Evolutionary conservation across 495 filamentous ascomycete genomes (phyloP), one percentile per base, ranked within the genome.

Genomic region (Xylaria nigripes): DNA sequence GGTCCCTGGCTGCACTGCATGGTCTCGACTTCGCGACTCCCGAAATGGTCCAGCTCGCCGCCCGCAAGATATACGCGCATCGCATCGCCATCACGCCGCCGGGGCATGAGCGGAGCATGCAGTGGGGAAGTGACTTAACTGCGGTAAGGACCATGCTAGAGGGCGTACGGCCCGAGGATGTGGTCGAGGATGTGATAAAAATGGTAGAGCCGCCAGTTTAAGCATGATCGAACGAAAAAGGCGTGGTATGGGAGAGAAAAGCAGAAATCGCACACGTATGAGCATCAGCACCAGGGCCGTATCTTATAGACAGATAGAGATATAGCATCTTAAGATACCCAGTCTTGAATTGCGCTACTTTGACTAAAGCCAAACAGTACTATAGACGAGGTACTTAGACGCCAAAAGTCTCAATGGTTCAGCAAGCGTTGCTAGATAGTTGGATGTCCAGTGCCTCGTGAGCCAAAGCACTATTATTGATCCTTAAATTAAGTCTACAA

Each of bases 21-120:
- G 84, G 83, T 12, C 70, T 93, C 16, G 78, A 83, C 49, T 96
- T 84, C 61, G 80, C 89, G 2, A 90, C 93, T 2, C 93, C 94
- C 0, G 86, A 89, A 3, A 76, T 99, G 19, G 83, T 95, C 10
- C 80, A 75, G 18, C 72, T 99, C 45, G 94, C 93, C 3, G 82
- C 83, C n/a, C 81, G 79, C 54, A 99, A 97, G 72, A 81, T 95
- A 12, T 97, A 94, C 61, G 78, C 83, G 23, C 94, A 98, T 67
- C 81, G 88, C 22, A 79, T 98, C n/a, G 63, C 76, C 2, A 74
- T 95, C 8, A 76, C 81, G 1, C 72, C 64, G 2, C 77, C 87
- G 0, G 83, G 85, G 55, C 76, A 79, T 50, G 93, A 99, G 70
- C 71, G 90, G 40, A 96, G 90, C 63, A 76, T 95, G 71, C 89